Percentiles rank a stretch among this genome's conserved stretches.
These are phyloP conservation scores for Nakataea oryzae DNA, from an alignment of 2,329 filamentous ascomycete species.

Conservation along the genomic window DNA sequence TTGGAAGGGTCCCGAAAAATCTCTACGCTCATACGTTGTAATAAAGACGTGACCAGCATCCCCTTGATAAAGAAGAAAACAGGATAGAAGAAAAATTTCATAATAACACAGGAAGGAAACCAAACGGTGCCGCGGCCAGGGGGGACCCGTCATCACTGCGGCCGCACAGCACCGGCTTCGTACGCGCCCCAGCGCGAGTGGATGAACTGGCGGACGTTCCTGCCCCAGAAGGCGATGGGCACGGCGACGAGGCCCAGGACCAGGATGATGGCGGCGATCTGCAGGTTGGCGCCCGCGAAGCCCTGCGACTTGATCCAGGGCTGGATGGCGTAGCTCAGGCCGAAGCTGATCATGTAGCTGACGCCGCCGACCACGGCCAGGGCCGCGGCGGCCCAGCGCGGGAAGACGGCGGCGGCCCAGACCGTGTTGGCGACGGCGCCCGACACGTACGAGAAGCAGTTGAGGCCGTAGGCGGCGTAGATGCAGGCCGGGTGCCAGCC, in stretches of 20 bases:
- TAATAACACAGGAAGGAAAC: neutral
- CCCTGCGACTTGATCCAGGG: conserved; percentile 7
- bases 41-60: neutral
- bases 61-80: neutral
- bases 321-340: conserved; percentile 8
- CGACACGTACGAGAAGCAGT: conserved; percentile 11
- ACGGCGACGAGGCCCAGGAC: conserved; percentile 13
- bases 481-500: conserved; percentile 5
- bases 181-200: conserved; percentile 12
- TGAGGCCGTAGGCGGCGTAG: conserved; percentile 11
- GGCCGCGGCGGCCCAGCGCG: conserved; percentile 14
- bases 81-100: neutral
- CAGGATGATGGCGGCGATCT: conserved; percentile 8
- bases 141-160: conserved; percentile 7
- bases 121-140: no score
- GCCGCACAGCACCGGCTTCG: conserved; percentile 14
- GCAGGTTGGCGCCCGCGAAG: conserved; percentile 6
- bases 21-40: neutral
- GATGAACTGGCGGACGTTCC: conserved; percentile 15
- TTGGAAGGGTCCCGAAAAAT: no score
- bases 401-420: conserved; percentile 16
- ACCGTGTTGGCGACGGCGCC: conserved; percentile 13
- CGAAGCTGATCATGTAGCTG: conserved; percentile 10
- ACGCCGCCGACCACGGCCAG: conserved; percentile 11
- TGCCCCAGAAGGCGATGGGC: conserved; percentile 16